Evolutionary conservation across 805 yeast species (phyloP).

Genomic region (Saturnispora gosingensis): DNA sequence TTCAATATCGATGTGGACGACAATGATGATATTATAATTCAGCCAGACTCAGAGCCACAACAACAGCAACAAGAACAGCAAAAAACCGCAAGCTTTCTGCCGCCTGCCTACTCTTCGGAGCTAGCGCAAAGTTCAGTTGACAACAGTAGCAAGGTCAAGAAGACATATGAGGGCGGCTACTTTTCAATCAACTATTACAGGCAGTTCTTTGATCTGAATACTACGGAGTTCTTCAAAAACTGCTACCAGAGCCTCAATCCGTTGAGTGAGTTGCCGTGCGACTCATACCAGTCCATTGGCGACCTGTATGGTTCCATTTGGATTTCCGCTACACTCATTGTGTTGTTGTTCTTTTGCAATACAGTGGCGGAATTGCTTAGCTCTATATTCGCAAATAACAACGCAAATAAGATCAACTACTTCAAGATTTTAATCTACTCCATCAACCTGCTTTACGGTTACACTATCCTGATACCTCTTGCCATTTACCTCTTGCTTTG

Average conservation of each 20-base stretch:
- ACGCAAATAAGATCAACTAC: slow-evolving; percentile 36
- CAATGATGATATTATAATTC: slow-evolving; percentile 8
- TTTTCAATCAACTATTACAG: slow-evolving; percentile 53
- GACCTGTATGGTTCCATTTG: slow-evolving; percentile 88
- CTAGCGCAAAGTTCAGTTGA: not conserved
- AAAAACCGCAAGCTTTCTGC: not conserved
- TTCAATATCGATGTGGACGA: not conserved
- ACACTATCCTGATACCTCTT: slow-evolving; percentile 58
- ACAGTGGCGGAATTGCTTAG: slow-evolving; percentile 60
- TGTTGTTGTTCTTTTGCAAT: slow-evolving; percentile 64
- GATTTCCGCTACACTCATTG: slow-evolving; percentile 78
- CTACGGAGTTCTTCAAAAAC: slow-evolving; percentile 49
- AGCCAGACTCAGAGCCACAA: not conserved
- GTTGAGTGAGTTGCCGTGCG: slow-evolving; percentile 26
- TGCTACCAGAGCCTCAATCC: slow-evolving; percentile 53
- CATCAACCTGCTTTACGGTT: slow-evolving; percentile 64
- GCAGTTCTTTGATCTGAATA: slow-evolving; percentile 60
- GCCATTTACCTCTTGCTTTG: slow-evolving; percentile 42
- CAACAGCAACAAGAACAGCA: not conserved
- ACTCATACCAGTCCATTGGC: slow-evolving; percentile 34
- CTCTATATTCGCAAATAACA: slow-evolving; percentile 34
- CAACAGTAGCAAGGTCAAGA: slow-evolving; percentile 10
- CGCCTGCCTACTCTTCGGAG: not conserved
- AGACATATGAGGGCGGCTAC: slow-evolving; percentile 34
- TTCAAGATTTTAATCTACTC: slow-evolving; percentile 60